Evolutionary conservation across 371 early-diverging fungal genomes (phyloP), one percentile per base, ranked within the genome.

Genomic region (Nematocida ausubeli): DNA sequence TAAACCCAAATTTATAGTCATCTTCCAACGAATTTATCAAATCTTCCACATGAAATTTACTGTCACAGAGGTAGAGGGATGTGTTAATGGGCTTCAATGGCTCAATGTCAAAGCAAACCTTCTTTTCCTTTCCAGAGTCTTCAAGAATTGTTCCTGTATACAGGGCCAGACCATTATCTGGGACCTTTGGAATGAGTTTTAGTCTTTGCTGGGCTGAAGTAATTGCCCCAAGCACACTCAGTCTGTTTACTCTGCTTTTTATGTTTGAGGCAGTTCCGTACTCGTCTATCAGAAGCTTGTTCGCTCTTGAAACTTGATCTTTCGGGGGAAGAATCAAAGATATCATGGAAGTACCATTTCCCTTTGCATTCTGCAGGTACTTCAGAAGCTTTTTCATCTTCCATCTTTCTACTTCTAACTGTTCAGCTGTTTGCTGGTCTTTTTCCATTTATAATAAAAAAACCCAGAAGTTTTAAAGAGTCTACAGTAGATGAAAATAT

Each of bases 331-430:
- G 90, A 72, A 98, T 91, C 51, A 99, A 89, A 51, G 94, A 93
- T 84, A 99, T 96, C 99, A 99, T 98, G 75, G 95, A 94, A 5
- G 99, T 99, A 69, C 98, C 99, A 84, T 96, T 96, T 81, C 99
- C 99, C 83, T 93, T 88, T 9, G 95, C 94, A 65, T 92, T 91
- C 70, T 92, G 90, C 81, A 99, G 88, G 80, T 90, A 89, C 89
- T 95, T 94, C 85, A 99, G 91, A 84, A 95, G 89, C 87, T 92
- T 92, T 88, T 94, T 94, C 88, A 94, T 90, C 89, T 93, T 93
- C 93, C 93, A 96, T 50, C 64, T 62, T 54, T 80, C 73, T 37
- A 80, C 68, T 64, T 80, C 81, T 24, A 75, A 39, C 19, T 75
- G 66, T 47, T 75, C 78, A 34, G 52, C 78, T 54, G 64, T 66